phyloP scores from a whole-genome alignment of 1,284 basidiomycete species.

The Trichosporon sp. region DNA sequence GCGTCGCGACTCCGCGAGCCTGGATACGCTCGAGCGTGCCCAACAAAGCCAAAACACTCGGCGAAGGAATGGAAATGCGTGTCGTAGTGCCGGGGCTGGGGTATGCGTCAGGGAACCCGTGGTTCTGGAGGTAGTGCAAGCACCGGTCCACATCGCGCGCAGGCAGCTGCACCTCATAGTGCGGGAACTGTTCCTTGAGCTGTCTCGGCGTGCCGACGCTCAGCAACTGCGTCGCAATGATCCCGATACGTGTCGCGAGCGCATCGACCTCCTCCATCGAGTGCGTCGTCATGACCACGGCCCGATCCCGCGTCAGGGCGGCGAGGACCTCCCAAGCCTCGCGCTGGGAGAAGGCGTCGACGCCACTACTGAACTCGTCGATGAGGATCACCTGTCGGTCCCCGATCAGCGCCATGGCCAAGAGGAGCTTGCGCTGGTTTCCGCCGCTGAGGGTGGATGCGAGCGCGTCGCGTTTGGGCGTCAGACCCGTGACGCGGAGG shows the following conservation, averaged over 20 bases:
- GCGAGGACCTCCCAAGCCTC: slow-evolving; percentile 73
- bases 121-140: slow-evolving; percentile 65
- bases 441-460: slow-evolving; percentile 75
- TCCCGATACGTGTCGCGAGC: slow-evolving; percentile 71
- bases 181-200: slow-evolving; percentile 67
- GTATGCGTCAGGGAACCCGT: slow-evolving; percentile 62
- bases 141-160: slow-evolving; percentile 64
- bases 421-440: slow-evolving; percentile 74
- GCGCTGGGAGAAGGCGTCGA: slow-evolving; percentile 78
- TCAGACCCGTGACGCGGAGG: slow-evolving; percentile 65
- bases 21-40: slow-evolving; percentile 37
- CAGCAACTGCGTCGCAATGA: slow-evolving; percentile 68
- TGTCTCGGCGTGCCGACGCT: slow-evolving; percentile 71
- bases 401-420: slow-evolving; percentile 77
- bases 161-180: slow-evolving; percentile 76
- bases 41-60: neutral
- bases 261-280: slow-evolving; percentile 83
- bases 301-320: slow-evolving; percentile 59
- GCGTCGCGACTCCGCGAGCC: slow-evolving; percentile 9
- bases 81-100: slow-evolving; percentile 36
- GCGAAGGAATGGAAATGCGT: slow-evolving; percentile 32
- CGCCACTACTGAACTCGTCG: slow-evolving; percentile 79
- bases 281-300: slow-evolving; percentile 61
- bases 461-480: slow-evolving; percentile 67
- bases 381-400: slow-evolving; percentile 76